These are phyloP conservation scores for Trichopus zeylanicus DNA, from an alignment of 116 monocot genomes.

Conservation along the genomic window DNA sequence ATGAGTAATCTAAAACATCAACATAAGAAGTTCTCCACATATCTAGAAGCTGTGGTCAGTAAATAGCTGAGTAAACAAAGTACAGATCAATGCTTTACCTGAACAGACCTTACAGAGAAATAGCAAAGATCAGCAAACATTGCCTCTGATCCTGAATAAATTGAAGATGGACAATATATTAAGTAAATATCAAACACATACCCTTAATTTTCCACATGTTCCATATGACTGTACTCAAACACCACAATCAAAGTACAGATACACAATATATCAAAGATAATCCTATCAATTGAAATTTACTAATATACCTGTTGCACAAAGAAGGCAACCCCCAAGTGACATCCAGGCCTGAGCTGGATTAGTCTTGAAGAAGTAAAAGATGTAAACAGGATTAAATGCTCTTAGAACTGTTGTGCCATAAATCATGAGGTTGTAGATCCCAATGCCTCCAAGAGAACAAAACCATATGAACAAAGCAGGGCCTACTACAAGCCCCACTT, in stretches of 20 bases:
- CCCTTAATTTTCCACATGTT: no score
- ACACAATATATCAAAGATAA: no score
- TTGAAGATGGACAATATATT: no score
- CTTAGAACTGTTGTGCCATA: slow-evolving; percentile 62
- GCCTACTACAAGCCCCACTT: slow-evolving; percentile 86
- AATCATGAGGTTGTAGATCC: slow-evolving; percentile 76
- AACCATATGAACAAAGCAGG: slow-evolving; percentile 97
- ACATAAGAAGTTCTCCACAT: not conserved
- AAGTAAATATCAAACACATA: no score
- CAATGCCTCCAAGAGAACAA: slow-evolving; percentile 77
- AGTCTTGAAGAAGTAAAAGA: slow-evolving; percentile 68
- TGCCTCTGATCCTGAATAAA: slow-evolving; percentile 95
- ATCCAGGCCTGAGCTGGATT: slow-evolving; percentile 79
- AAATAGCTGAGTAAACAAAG: no score
- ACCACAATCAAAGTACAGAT: no score
- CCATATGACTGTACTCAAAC: no score
- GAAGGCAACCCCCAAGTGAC: no score
- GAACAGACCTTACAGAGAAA: slow-evolving; percentile 93
- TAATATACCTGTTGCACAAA: slow-evolving; percentile 82
- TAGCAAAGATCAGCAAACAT: slow-evolving; percentile 99
- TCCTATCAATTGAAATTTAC: no score
- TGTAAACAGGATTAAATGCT: slow-evolving; percentile 87
- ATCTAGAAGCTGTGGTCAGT: no score
- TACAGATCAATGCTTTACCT: no score
- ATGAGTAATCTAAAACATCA: not conserved